phyloP scores from a whole-genome alignment of 345 rosid species.

The Excoecaria agallocha region DNA sequence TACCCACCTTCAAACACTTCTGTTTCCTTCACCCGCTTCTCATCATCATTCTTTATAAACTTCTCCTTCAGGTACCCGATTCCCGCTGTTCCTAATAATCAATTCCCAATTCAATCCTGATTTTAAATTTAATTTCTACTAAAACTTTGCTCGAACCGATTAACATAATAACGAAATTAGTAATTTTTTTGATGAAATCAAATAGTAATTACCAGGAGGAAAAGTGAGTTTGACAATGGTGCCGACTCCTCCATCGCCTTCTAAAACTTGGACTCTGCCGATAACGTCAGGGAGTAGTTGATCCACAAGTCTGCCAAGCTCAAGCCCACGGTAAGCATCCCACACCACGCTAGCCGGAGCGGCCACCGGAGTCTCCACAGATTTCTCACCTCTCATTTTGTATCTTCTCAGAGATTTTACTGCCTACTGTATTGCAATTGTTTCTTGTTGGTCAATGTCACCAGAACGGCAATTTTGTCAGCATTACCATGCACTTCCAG shows the following conservation, averaged over 20 bases:
- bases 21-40: slow-evolving; percentile 36
- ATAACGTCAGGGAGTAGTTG: slow-evolving; percentile 23
- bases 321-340: slow-evolving; percentile 28
- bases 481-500: too few relatives aligned
- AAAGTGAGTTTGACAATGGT: slow-evolving; percentile 29
- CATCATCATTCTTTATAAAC: slow-evolving; percentile 31
- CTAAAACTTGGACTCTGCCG: slow-evolving; percentile 24
- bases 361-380: slow-evolving; percentile 21
- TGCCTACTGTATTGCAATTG: too few relatives aligned
- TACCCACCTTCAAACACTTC: slow-evolving; percentile 36
- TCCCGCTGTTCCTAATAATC: slow-evolving; percentile 29
- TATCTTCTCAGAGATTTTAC: too few relatives aligned
- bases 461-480: too few relatives aligned
- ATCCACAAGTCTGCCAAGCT: slow-evolving; percentile 30
- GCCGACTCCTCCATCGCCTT: slow-evolving; percentile 47
- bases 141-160: too few relatives aligned
- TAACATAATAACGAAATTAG: too few relatives aligned
- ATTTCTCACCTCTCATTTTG: slow-evolving; percentile 12
- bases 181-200: neutral
- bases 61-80: slow-evolving; percentile 31
- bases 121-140: too few relatives aligned
- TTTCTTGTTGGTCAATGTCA: too few relatives aligned
- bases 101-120: too few relatives aligned
- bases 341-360: slow-evolving; percentile 28
- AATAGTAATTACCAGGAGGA: slow-evolving; percentile 24